Evolutionary conservation across 2,329 filamentous ascomycete species (phyloP).

Genomic region (Penicillium sp.): DNA sequence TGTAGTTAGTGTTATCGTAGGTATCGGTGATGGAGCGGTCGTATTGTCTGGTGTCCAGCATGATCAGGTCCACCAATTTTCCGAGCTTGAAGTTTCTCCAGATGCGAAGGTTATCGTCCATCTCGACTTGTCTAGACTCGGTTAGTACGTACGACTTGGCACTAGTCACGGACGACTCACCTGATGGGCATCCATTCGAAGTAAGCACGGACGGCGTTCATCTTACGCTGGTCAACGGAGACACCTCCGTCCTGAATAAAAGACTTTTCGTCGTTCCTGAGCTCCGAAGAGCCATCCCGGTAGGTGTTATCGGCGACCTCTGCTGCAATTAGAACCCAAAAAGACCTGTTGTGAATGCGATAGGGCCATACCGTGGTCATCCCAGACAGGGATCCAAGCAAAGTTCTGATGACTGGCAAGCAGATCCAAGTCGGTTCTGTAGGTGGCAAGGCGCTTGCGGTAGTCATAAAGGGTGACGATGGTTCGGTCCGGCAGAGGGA

Average conservation of each 20-base stretch:
- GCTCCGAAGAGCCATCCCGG: slow-evolving; percentile 50
- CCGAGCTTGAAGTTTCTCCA: slow-evolving; percentile 61
- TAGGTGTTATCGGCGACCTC: slow-evolving; percentile 59
- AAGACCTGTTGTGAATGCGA: background rate
- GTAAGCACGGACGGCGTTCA: slow-evolving; percentile 63
- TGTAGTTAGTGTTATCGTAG: slow-evolving; percentile 55
- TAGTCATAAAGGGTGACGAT: slow-evolving; percentile 46
- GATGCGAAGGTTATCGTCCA: slow-evolving; percentile 61
- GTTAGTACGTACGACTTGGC: slow-evolving; percentile 22
- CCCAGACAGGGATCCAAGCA: slow-evolving; percentile 58
- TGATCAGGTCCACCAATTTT: slow-evolving; percentile 56
- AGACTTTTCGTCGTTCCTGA: slow-evolving; percentile 60
- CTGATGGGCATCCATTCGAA: slow-evolving; percentile 59
- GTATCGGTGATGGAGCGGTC: slow-evolving; percentile 56
- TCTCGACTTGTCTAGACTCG: slow-evolving; percentile 49
- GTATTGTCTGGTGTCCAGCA: slow-evolving; percentile 62
- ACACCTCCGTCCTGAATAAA: slow-evolving; percentile 53
- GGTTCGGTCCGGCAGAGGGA: slow-evolving; percentile 46
- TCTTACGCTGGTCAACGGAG: slow-evolving; percentile 63
- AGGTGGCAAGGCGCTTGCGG: slow-evolving; percentile 50
- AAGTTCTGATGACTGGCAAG: slow-evolving; percentile 48
- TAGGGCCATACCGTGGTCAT: slow-evolving; percentile 45
- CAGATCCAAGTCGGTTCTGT: slow-evolving; percentile 56
- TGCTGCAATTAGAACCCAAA: slow-evolving; percentile 13
- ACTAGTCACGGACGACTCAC: slow-evolving; percentile 17